phyloP scores from a whole-genome alignment of 2,329 filamentous ascomycete genomes.

The Aureobasidium subglaciale region DNA sequence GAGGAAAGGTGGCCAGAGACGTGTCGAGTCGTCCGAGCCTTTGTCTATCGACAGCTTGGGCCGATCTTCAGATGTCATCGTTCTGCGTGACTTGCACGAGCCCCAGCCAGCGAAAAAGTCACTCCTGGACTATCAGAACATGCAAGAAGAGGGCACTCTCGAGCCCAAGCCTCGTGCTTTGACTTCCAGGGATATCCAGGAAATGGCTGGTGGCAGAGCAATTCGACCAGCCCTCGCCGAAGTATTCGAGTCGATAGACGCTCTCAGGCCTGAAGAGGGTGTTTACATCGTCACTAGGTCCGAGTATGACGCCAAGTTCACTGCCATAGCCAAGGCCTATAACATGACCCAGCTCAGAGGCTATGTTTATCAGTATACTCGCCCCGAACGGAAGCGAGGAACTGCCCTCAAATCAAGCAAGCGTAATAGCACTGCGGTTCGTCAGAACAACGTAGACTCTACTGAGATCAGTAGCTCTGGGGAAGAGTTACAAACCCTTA shows the following conservation, averaged over 20 bases:
- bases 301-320: neutral
- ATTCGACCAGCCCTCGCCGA: neutral
- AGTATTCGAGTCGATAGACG: slow-evolving; percentile 10
- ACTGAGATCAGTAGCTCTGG: neutral
- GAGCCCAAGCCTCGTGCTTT: neutral
- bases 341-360: neutral
- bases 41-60: slow-evolving; percentile 16
- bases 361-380: neutral
- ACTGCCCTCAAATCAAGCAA: no score
- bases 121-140: neutral
- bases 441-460: no score
- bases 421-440: no score
- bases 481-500: neutral
- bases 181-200: slow-evolving; percentile 4
- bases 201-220: neutral
- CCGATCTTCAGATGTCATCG: slow-evolving; percentile 17
- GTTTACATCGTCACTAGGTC: neutral
- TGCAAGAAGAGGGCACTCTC: neutral
- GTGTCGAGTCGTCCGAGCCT: slow-evolving; percentile 11
- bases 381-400: no score
- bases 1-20: slow-evolving; percentile 11
- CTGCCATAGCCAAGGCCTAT: neutral
- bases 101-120: neutral
- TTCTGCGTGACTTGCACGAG: slow-evolving; percentile 16
- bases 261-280: neutral